These are phyloP conservation scores for Metarhizium guizhouense DNA, from an alignment of 2,329 filamentous ascomycete species.

Conservation along the genomic window DNA sequence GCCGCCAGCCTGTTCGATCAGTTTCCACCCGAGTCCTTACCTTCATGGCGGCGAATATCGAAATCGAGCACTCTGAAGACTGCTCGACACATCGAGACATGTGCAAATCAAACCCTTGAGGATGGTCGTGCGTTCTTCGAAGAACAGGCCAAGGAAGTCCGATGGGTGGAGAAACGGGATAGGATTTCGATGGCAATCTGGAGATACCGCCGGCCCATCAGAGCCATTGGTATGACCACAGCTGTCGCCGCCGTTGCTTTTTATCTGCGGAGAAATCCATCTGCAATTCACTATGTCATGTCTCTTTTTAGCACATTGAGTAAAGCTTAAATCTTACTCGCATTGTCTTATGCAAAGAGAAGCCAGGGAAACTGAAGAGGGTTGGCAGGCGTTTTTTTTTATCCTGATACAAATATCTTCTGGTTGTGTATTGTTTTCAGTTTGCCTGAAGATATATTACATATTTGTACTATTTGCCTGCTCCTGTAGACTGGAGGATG, in stretches of 20 bases:
- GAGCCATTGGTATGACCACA: constrained; percentile 54
- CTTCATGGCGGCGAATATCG: constrained; percentile 65
- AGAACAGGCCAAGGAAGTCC: constrained; percentile 64
- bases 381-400: background rate
- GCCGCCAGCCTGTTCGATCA: constrained; percentile 54
- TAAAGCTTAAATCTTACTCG: background rate
- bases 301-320: constrained; percentile 14
- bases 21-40: constrained; percentile 65
- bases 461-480: background rate
- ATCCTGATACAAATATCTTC: background rate
- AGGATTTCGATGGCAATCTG: constrained; percentile 34
- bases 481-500: background rate
- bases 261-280: constrained; percentile 48
- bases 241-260: constrained; percentile 60
- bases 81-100: constrained; percentile 44
- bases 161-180: constrained; percentile 45
- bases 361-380: background rate
- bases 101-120: constrained; percentile 47
- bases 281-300: constrained; percentile 17
- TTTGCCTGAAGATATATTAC: background rate
- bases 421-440: background rate
- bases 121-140: constrained; percentile 62
- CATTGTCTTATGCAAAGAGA: background rate
- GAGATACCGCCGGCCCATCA: constrained; percentile 57
- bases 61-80: constrained; percentile 78